Percentiles rank a stretch among this genome's conserved stretches.
Conservation (phyloP, 1,139 yeast genomes). For the Meyerozyma elateridarum region DNA sequence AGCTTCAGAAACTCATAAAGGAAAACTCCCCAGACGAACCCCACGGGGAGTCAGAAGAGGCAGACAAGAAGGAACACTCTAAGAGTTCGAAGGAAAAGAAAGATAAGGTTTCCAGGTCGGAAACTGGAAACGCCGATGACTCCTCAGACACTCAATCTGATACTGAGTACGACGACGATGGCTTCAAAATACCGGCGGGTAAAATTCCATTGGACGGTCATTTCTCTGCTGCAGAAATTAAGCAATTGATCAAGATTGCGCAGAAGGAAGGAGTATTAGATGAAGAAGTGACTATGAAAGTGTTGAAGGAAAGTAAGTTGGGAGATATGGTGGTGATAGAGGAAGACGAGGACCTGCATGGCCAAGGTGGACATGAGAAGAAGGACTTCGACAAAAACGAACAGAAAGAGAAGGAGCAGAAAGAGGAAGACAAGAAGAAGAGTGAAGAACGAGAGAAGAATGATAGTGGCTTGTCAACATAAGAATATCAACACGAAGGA, state of each 20-base stretch:
- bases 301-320: constrained; percentile 19
- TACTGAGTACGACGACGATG: constrained; percentile 26
- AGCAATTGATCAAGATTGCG: constrained; percentile 27
- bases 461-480: neutral
- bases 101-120: constrained; percentile 1
- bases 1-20: constrained; percentile 14
- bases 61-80: neutral
- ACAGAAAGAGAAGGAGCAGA: neutral
- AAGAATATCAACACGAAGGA: too few species aligned
- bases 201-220: constrained; percentile 40
- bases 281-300: constrained; percentile 23
- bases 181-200: constrained; percentile 34
- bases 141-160: constrained; percentile 1
- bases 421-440: neutral
- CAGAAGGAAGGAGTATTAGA: constrained; percentile 27
- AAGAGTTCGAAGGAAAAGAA: constrained; percentile 4
- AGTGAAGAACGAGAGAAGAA: neutral
- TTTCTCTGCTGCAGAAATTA: constrained; percentile 33
- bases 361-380: too few species aligned
- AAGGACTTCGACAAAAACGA: too few species aligned
- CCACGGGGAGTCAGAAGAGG: neutral
- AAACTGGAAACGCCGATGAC: constrained; percentile 8
- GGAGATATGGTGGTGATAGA: constrained; percentile 15
- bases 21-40: constrained; percentile 10
- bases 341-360: too few species aligned